Base-by-base conservation (phyloP, 345 rosid genomes). In the Linum lewisii region DNA sequence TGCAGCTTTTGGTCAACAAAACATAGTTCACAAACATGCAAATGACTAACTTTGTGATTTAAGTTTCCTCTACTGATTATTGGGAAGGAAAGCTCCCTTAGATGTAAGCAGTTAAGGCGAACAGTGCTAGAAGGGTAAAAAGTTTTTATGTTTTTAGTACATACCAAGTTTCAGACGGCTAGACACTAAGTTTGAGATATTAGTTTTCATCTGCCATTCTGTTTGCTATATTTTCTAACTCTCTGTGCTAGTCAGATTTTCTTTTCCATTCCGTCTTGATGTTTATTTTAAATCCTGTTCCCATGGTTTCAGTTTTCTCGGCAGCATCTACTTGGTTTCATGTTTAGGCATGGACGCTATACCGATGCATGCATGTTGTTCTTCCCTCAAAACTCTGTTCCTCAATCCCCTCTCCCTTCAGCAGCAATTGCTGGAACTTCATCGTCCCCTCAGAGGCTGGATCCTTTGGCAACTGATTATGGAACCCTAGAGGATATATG, bases 401-500 rank as follows among this genome's bases (percentile, higher is more conserved):
- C 98, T 34, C 70, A 85, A 34, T 75, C 92, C 58, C 71, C 90
- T 78, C 96, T 84, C 75, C 76, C 88, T 58, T 83, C 79, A 38
- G 58, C 74, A 13, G 66, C 71, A 73, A 85, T 87, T 18, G 67
- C 54, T 51, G 91, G 62, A 29, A 70, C 84, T 67, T 81, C 91
- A 24, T 76, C 98, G 26, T 83, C 93, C 38, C 95, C 96, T 58
- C 98, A 92, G 72, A 84, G 98, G 72, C 76, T 77, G 26, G 98
- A 92, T 78, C 90, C 93, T 57, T 75, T 86, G 76, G 85, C 87
- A 57, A 86, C 93, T 66, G 98, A 92, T 59, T 86, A 84, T 78
- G 98, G 98, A 55, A 92, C 90, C 61, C 66, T 88, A 69, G 98
- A 92, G 71, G 90, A 75, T 73, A 72, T 92, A 67, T 92, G 96